Conservation (phyloP, 176 grass and related monocot genomes). For the Avena eriantha region DNA sequence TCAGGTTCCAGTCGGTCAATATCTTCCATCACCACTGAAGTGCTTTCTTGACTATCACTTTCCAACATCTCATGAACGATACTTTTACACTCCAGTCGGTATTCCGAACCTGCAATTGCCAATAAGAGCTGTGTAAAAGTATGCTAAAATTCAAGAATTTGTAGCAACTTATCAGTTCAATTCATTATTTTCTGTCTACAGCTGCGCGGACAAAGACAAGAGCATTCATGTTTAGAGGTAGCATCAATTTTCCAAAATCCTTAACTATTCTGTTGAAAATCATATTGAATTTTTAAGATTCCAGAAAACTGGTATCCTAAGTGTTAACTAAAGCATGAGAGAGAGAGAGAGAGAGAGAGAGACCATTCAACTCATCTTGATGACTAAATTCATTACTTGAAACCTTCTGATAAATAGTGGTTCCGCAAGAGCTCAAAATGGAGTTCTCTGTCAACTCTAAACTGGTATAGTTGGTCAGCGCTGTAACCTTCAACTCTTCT, state of each 20-base stretch:
- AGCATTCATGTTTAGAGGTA: constrained; percentile 24
- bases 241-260: background rate
- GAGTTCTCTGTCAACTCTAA: constrained; percentile 39
- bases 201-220: background rate
- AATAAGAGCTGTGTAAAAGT: background rate
- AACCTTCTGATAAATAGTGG: constrained; percentile 36
- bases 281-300: background rate
- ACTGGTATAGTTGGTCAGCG: constrained; percentile 6
- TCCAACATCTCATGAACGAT: constrained; percentile 8
- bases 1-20: constrained; percentile 3
- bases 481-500: constrained; percentile 22
- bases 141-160: constrained; percentile 30
- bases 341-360: constrained; percentile 9
- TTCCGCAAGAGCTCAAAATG: constrained; percentile 16
- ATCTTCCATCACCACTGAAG: constrained; percentile 31
- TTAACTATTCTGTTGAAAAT: background rate
- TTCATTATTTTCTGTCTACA: constrained; percentile 6
- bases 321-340: background rate
- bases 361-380: constrained; percentile 44
- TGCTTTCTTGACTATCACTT: constrained; percentile 39
- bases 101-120: constrained; percentile 34
- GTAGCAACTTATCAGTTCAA: constrained; percentile 6
- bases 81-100: constrained; percentile 31
- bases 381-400: background rate
- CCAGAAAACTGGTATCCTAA: constrained; percentile 12